A percentile compares a stretch with the other conserved stretches of the same genome.
phyloP scores from a whole-genome alignment of 2,329 filamentous ascomycete species.

The Arthrobotrys musiformis region DNA sequence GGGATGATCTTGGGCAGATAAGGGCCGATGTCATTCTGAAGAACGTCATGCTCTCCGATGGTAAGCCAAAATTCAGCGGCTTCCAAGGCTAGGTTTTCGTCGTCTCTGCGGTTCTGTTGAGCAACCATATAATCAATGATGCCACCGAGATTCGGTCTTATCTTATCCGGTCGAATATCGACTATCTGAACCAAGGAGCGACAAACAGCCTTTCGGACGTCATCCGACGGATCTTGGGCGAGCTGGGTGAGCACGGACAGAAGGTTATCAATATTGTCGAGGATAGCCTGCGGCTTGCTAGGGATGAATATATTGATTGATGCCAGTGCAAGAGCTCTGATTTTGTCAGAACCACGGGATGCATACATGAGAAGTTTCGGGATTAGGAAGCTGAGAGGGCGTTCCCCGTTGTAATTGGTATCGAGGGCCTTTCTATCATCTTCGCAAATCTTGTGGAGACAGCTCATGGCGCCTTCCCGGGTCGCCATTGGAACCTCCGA shows the following conservation, averaged over 20 bases:
- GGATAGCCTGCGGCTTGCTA: conserved; percentile 81
- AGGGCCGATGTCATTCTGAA: conserved; percentile 80
- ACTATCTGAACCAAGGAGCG: conserved; percentile 91
- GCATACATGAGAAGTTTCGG: conserved; percentile 91
- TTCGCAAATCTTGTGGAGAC: conserved; percentile 94
- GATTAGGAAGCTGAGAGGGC: conserved; percentile 86
- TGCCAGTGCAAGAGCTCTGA: conserved; percentile 81
- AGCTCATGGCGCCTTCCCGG: conserved; percentile 93
- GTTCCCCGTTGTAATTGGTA: conserved; percentile 85
- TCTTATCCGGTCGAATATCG: conserved; percentile 88
- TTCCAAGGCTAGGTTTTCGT: conserved; percentile 90
- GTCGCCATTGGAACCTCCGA: conserved; percentile 75
- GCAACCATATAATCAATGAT: conserved; percentile 92
- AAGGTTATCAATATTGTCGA: conserved; percentile 81
- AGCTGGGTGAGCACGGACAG: conserved; percentile 84
- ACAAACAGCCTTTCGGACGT: conserved; percentile 92
- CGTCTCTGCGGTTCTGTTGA: conserved; percentile 83
- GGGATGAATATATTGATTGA: conserved; percentile 93
- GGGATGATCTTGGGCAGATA: conserved; percentile 87
- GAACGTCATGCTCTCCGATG: conserved; percentile 83
- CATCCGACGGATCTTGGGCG: conserved; percentile 78
- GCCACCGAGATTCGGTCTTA: conserved; percentile 85
- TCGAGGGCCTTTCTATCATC: conserved; percentile 90
- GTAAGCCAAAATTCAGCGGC: conserved; percentile 98
- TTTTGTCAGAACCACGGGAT: conserved; percentile 77